These are phyloP conservation scores for Yamadazyma paraphyllophila DNA, from an alignment of 805 yeast species.

Conservation along the genomic window DNA sequence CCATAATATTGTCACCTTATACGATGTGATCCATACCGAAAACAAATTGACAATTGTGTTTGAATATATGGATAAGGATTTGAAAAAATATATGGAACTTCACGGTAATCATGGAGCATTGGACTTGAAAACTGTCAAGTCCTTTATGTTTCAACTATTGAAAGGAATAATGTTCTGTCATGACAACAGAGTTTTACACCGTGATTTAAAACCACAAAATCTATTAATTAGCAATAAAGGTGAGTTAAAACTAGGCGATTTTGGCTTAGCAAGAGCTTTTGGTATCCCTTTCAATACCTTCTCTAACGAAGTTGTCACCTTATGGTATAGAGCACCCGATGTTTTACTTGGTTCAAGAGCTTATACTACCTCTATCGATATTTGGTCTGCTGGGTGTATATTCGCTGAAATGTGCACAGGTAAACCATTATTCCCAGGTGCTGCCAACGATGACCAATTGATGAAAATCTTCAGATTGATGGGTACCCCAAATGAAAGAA, in stretches of 20 bases:
- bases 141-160: constrained; percentile 90
- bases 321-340: constrained; percentile 98
- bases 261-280: constrained; percentile 95
- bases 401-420: constrained; percentile 99
- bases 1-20: constrained; percentile 86
- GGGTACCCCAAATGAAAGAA: constrained; percentile 95
- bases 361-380: constrained; percentile 94
- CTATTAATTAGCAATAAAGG: constrained; percentile 86
- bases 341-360: constrained; percentile 92
- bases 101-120: constrained; percentile 76
- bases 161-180: constrained; percentile 88
- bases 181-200: constrained; percentile 77
- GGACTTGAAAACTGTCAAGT: constrained; percentile 71
- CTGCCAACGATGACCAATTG: constrained; percentile 93
- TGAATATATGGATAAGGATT: constrained; percentile 89
- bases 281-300: constrained; percentile 98
- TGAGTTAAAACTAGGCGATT: constrained; percentile 90
- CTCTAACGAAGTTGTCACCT: constrained; percentile 94
- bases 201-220: constrained; percentile 94
- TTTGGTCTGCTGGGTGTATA: constrained; percentile 98
- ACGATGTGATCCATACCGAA: constrained; percentile 96
- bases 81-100: constrained; percentile 91
- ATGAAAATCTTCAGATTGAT: constrained; percentile 85
- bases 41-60: constrained; percentile 92
- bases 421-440: constrained; percentile 93